Percentiles rank a stretch among this genome's conserved stretches.
These are phyloP conservation scores for Rhodamnia argentea DNA, from an alignment of 345 rosid genomes.

Conservation along the genomic window DNA sequence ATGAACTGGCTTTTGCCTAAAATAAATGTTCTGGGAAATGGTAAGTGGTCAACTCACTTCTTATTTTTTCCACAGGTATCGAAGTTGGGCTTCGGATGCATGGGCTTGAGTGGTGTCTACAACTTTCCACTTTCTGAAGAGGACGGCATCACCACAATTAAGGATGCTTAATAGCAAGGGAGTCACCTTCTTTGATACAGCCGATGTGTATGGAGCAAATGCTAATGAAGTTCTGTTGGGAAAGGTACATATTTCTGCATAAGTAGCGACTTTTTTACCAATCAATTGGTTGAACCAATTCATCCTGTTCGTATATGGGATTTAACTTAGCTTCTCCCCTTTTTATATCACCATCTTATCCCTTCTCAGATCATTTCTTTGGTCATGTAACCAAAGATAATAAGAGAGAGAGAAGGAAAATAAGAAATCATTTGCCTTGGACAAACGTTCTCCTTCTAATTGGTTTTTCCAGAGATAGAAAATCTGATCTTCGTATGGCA, in stretches of 20 bases:
- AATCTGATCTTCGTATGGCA: not conserved
- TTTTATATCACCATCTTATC: not conserved
- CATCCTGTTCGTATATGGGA: not conserved
- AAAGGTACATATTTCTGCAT: constrained; percentile 14
- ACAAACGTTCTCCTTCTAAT: not conserved
- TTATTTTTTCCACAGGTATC: constrained; percentile 16
- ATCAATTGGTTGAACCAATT: not conserved
- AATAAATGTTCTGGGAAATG: not conserved
- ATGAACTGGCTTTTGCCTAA: not conserved
- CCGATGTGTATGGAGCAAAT: constrained; percentile 34
- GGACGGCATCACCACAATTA: constrained; percentile 24
- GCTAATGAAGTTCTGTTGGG: constrained; percentile 44
- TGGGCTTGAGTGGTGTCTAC: constrained; percentile 33
- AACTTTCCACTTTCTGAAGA: constrained; percentile 36
- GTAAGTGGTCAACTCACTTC: not conserved
- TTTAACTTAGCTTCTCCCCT: not conserved
- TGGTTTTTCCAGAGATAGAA: not conserved
- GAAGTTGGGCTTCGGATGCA: constrained; percentile 39
- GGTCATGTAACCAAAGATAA: not conserved
- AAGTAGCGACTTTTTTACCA: not conserved
- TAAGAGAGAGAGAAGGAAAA: not conserved
- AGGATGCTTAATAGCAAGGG: constrained; percentile 36
- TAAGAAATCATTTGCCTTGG: not conserved
- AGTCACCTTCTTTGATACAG: constrained; percentile 46
- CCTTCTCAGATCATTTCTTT: not conserved